Evolutionary conservation across 129 eudicot species (phyloP), one percentile per base, ranked within the genome.

Genomic region (Centaurea solstitialis): DNA sequence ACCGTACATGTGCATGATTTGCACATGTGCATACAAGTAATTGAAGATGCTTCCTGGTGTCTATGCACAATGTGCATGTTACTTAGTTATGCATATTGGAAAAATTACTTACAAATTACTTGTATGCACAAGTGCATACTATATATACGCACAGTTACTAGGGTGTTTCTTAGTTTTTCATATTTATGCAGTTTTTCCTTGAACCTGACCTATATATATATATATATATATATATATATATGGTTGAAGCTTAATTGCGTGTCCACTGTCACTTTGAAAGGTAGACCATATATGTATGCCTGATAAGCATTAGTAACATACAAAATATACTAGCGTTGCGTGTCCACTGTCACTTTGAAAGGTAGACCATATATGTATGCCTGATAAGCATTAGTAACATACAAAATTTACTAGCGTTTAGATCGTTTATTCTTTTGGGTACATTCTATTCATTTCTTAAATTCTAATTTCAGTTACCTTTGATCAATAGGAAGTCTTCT

Each of bases 401-500:
- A 50, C 62, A 50, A 15, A 15, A 15, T 4, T 50, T 50, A 50
- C 7, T 50, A 57, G 65, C 65, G 65, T 57, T 57, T 53, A 17
- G 7, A 62, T 21, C 2, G 68, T 20, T 64, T 20, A 26, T 64
- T 64, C 68, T 64, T 7, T 22, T 64, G 28, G 68, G 13, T 64
- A 64, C 30, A 21, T 22, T 64, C 4, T 21, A 18, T 64, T 18
- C 21, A 64, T 22, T 20, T 64, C 21, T 57, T 9, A n/a, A n/a
- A 18, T 62, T 62, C 30, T 62, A 62, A 39, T 47, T 47, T 47
- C 10, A 12, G n/a, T 22, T 13, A 23, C 22, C 62, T 12, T 47
- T 43, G 33, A 24, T 74, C 68, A 28, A 38, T 21, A 90, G 91
- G 83, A 81, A 28, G 65, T 81, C 37, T 45, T 30, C 20, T 65